These are phyloP conservation scores for Trichoderma sp. DNA, from an alignment of 2,329 filamentous ascomycete genomes.

Conservation along the genomic window DNA sequence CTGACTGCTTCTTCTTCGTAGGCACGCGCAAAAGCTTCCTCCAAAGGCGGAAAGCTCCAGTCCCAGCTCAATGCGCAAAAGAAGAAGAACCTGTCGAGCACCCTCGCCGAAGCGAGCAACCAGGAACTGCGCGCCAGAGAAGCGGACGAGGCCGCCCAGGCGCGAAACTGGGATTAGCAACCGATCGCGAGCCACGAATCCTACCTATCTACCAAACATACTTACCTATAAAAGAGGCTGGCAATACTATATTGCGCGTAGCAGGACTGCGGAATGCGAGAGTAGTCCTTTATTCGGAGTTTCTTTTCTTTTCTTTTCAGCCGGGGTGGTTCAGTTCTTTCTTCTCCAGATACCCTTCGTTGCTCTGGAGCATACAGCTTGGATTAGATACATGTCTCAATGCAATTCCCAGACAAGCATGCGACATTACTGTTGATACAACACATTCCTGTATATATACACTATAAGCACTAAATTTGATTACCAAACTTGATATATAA, in stretches of 20 bases:
- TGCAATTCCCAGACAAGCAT: background rate
- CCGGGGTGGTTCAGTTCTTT: background rate
- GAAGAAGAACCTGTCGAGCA: constrained; percentile 66
- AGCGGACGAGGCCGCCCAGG: constrained; percentile 55
- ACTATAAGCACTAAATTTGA: background rate
- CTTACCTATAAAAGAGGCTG: background rate
- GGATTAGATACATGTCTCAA: background rate
- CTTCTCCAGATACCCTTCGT: background rate
- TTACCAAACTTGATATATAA: background rate
- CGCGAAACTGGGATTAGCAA: constrained; percentile 35
- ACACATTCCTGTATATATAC: background rate
- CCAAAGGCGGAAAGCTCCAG: constrained; percentile 63
- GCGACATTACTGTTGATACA: background rate
- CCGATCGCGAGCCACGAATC: background rate
- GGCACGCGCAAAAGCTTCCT: constrained; percentile 63
- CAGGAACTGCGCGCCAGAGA: constrained; percentile 65
- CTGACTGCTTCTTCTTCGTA: background rate
- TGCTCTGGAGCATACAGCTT: background rate
- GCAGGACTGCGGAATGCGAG: background rate
- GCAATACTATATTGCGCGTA: background rate
- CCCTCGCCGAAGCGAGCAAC: constrained; percentile 64
- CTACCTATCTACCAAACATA: background rate
- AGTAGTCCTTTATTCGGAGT: background rate
- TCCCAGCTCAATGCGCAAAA: constrained; percentile 72
- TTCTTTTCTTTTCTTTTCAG: background rate